Percentiles rank a stretch among this genome's conserved stretches.
These are phyloP conservation scores for Lecanicillium sp. DNA, from an alignment of 2,329 filamentous ascomycete species.

Conservation along the genomic window DNA sequence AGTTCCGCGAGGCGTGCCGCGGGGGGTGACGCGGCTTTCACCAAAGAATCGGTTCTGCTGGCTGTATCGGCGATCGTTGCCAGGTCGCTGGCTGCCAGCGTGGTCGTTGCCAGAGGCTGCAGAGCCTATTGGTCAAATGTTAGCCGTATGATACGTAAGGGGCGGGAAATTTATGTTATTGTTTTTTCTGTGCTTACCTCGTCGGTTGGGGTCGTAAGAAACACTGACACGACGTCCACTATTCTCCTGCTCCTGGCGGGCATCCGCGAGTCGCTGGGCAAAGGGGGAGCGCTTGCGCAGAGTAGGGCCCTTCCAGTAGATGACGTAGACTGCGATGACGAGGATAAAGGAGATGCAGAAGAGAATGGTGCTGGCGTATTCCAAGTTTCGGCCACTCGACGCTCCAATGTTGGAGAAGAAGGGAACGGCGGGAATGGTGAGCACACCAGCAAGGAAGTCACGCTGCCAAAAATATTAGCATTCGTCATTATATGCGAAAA, in stretches of 20 bases:
- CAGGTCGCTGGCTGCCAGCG: slow-evolving; percentile 14
- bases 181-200: no score
- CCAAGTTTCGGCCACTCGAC: slow-evolving; percentile 39
- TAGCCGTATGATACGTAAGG: no score
- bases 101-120: slow-evolving; percentile 10
- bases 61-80: slow-evolving; percentile 23
- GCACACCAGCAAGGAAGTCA: slow-evolving; percentile 65
- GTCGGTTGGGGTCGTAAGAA: slow-evolving; percentile 16
- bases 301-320: slow-evolving; percentile 56
- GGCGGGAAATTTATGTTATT: no score
- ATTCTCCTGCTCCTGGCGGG: slow-evolving; percentile 19
- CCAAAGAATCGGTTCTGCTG: slow-evolving; percentile 34
- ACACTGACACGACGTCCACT: slow-evolving; percentile 22
- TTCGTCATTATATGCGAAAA: neutral
- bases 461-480: slow-evolving; percentile 23
- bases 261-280: slow-evolving; percentile 52
- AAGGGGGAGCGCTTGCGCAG: slow-evolving; percentile 57
- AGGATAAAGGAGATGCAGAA: slow-evolving; percentile 54
- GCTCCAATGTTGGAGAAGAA: slow-evolving; percentile 52
- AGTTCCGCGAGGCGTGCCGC: slow-evolving; percentile 27
- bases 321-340: slow-evolving; percentile 55
- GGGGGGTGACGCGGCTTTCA: slow-evolving; percentile 31
- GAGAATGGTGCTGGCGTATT: slow-evolving; percentile 57
- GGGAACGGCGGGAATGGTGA: slow-evolving; percentile 60
- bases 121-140: slow-evolving; percentile 16